A percentile compares a stretch with the other conserved stretches of the same genome.
phyloP scores from a whole-genome alignment of 305 asterid species.

The Fraxinus latifolia region DNA sequence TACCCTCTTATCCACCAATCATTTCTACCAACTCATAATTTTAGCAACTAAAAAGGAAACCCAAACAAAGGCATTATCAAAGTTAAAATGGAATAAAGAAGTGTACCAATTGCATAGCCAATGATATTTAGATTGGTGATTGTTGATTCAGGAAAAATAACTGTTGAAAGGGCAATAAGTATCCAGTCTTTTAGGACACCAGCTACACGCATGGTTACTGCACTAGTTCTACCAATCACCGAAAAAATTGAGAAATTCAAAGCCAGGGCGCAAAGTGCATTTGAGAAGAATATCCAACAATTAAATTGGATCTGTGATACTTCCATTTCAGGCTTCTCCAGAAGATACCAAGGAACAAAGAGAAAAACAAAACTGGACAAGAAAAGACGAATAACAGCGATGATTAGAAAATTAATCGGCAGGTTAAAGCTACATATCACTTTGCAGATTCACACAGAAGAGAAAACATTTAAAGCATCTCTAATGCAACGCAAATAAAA shows the following conservation, averaged over 20 bases:
- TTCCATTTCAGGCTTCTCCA: conserved; percentile 97
- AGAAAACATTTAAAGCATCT: neutral
- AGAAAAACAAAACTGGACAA: conserved; percentile 83
- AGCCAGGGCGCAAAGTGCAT: conserved; percentile 91
- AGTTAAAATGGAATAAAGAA: conserved; percentile 20
- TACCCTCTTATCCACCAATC: neutral
- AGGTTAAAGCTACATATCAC: conserved; percentile 19
- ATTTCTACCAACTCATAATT: neutral
- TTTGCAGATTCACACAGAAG: conserved; percentile 9
- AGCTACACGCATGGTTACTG: conserved; percentile 96
- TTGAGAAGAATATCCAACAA: conserved; percentile 93
- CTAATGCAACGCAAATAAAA: neutral
- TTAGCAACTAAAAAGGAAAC: neutral
- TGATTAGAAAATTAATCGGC: neutral
- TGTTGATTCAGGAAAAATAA: conserved; percentile 86
- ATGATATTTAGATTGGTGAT: conserved; percentile 79
- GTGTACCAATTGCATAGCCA: conserved; percentile 90
- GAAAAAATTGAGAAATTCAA: conserved; percentile 94
- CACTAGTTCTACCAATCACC: conserved; percentile 97
- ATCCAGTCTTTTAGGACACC: conserved; percentile 99
- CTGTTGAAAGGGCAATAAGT: conserved; percentile 86
- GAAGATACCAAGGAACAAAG: conserved; percentile 91
- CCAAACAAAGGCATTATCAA: neutral
- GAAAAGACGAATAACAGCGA: conserved; percentile 11
- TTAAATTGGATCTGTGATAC: conserved; percentile 83